phyloP scores from a whole-genome alignment of 768 basidiomycete species.

The Psilocybe azurescens region DNA sequence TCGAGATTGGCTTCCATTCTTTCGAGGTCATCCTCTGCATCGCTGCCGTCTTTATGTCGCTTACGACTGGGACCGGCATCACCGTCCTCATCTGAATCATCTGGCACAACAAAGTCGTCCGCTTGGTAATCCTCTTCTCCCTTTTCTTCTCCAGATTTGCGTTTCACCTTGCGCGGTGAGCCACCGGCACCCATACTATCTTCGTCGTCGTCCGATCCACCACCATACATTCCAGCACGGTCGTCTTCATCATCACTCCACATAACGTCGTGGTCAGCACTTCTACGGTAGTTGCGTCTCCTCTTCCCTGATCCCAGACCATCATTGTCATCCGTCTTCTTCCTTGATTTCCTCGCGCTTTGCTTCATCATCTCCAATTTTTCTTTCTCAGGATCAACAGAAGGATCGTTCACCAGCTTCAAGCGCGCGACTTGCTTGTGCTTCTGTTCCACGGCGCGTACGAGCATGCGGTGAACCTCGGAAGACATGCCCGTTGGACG shows the following conservation, averaged over 20 bases:
- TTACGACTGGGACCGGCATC: slow-evolving; percentile 36
- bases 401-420: slow-evolving; percentile 81
- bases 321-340: slow-evolving; percentile 56
- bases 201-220: slow-evolving; percentile 66
- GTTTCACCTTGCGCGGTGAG: slow-evolving; percentile 49
- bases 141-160: slow-evolving; percentile 52
- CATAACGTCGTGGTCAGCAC: slow-evolving; percentile 42
- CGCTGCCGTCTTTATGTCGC: slow-evolving; percentile 41
- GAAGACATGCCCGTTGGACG: slow-evolving; percentile 91
- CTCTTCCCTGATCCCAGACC: slow-evolving; percentile 53
- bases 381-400: slow-evolving; percentile 76
- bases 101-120: slow-evolving; percentile 86
- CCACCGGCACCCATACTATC: slow-evolving; percentile 38
- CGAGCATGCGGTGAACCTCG: slow-evolving; percentile 88
- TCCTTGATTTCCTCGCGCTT: slow-evolving; percentile 67
- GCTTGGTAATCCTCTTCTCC: slow-evolving; percentile 76
- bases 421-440: slow-evolving; percentile 82
- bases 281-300: slow-evolving; percentile 48
- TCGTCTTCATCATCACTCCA: slow-evolving; percentile 78
- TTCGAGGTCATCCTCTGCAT: slow-evolving; percentile 66
- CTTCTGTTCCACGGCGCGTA: slow-evolving; percentile 84
- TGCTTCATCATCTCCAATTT: slow-evolving; percentile 70
- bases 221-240: slow-evolving; percentile 48
- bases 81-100: slow-evolving; percentile 72
- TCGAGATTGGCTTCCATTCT: slow-evolving; percentile 74